Conservation (phyloP, 768 basidiomycete genomes). For the Mycena filopes region DNA sequence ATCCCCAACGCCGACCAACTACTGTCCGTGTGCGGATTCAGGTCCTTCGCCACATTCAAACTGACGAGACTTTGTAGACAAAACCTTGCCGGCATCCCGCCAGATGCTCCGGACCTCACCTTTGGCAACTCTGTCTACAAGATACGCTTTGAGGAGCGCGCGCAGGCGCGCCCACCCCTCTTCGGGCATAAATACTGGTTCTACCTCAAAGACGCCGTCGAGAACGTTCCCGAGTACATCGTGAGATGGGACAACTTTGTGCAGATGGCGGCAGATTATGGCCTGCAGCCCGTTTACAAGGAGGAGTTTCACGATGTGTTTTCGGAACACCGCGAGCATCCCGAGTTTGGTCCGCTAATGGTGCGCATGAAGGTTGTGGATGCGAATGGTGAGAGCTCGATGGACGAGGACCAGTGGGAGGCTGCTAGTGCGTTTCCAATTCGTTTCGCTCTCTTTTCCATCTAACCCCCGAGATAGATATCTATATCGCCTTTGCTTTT, state of each 20-base stretch:
- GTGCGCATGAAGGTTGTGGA: slow-evolving; percentile 94
- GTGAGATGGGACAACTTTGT: slow-evolving; percentile 97
- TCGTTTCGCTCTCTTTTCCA: slow-evolving; percentile 1
- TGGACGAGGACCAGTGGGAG: slow-evolving; percentile 97
- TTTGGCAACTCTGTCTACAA: slow-evolving; percentile 94
- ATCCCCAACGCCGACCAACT: slow-evolving; percentile 90
- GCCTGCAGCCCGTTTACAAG: slow-evolving; percentile 78
- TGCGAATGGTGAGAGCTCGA: slow-evolving; percentile 84
- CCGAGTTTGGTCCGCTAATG: slow-evolving; percentile 87
- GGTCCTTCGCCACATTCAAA: slow-evolving; percentile 5
- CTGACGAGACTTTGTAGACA: slow-evolving; percentile 54
- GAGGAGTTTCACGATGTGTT: slow-evolving; percentile 93
- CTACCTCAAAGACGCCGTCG: slow-evolving; percentile 94
- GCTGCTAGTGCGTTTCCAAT: slow-evolving; percentile 85
- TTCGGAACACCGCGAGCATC: slow-evolving; percentile 78
- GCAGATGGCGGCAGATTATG: slow-evolving; percentile 86
- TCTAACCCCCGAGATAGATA: no score
- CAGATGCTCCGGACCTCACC: slow-evolving; percentile 72
- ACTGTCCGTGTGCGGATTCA: slow-evolving; percentile 67
- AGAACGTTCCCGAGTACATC: slow-evolving; percentile 96
- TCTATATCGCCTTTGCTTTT: slow-evolving; percentile 94
- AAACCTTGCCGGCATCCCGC: slow-evolving; percentile 76
- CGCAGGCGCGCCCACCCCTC: slow-evolving; percentile 54
- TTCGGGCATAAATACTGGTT: slow-evolving; percentile 97
- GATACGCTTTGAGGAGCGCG: slow-evolving; percentile 84